Conservation (phyloP, 2,329 filamentous ascomycete species). For the Ophiocordyceps camponoti-rufipedis region DNA sequence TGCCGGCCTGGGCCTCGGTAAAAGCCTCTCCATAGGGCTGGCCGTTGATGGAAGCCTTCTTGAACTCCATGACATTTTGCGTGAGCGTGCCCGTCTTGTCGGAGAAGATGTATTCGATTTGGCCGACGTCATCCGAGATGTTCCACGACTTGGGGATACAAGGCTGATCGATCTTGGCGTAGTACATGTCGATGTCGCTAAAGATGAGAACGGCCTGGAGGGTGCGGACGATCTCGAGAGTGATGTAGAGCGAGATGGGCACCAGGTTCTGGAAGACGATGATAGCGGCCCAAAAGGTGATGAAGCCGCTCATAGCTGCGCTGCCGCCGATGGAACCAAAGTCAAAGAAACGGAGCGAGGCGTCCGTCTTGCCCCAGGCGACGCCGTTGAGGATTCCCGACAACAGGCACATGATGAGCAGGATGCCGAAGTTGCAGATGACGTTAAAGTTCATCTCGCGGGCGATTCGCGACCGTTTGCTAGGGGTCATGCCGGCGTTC, state of each 20-base stretch:
- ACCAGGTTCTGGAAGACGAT: conserved; percentile 98
- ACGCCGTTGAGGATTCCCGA: conserved; percentile 72
- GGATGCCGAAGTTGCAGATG: conserved; percentile 83
- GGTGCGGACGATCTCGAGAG: conserved; percentile 85
- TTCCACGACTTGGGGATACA: conserved; percentile 98
- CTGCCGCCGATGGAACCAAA: conserved; percentile 64
- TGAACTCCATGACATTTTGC: conserved; percentile 99
- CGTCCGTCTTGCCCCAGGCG: conserved; percentile 57
- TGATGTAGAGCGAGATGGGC: conserved; percentile 94
- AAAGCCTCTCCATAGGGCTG: conserved; percentile 93
- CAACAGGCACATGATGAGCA: conserved; percentile 77
- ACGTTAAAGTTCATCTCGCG: conserved; percentile 95
- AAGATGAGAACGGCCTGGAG: conserved; percentile 95
- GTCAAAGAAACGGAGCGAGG: conserved; percentile 68
- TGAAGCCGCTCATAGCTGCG: conserved; percentile 68
- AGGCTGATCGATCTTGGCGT: conserved; percentile 81
- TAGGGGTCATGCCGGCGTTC: conserved; percentile 89
- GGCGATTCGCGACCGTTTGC: conserved; percentile 79
- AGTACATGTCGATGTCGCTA: conserved; percentile 92
- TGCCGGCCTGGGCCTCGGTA: conserved; percentile 88
- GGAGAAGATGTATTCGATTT: conserved; percentile 98
- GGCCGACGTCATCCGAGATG: conserved; percentile 91
- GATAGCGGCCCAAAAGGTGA: conserved; percentile 89
- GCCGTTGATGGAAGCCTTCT: conserved; percentile 95
- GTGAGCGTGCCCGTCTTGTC: conserved; percentile 95